These are phyloP conservation scores for Boletus coccyginus DNA, from an alignment of 768 basidiomycete genomes.

Conservation along the genomic window DNA sequence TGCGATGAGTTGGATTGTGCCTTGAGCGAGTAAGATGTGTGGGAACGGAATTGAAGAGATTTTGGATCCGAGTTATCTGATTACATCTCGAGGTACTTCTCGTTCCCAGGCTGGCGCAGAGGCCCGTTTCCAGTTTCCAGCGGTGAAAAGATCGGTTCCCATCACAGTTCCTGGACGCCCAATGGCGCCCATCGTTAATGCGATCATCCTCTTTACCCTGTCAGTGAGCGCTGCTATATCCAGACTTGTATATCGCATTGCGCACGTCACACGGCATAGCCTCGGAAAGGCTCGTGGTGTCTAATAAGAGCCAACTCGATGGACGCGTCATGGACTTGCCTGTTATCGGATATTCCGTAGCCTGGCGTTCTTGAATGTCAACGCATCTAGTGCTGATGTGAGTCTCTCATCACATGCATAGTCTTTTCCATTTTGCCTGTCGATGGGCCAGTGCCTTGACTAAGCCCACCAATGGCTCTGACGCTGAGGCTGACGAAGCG, in stretches of 20 bases:
- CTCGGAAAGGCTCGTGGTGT: conserved; percentile 45
- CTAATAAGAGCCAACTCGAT: conserved; percentile 44
- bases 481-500: conserved; percentile 11
- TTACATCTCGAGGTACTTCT: conserved; percentile 25
- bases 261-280: conserved; percentile 54
- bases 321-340: conserved; percentile 6
- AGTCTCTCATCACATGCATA: background rate
- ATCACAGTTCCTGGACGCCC: conserved; percentile 22
- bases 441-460: conserved; percentile 28
- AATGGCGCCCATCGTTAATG: conserved; percentile 48
- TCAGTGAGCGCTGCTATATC: conserved; percentile 50
- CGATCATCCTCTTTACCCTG: conserved; percentile 61
- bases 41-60: conserved; percentile 30
- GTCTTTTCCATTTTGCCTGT: conserved; percentile 39
- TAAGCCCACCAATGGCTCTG: background rate
- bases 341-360: conserved; percentile 42
- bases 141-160: conserved; percentile 37
- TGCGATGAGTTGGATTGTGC: conserved; percentile 69
- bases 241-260: conserved; percentile 58
- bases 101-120: conserved; percentile 45
- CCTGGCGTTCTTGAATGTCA: conserved; percentile 61
- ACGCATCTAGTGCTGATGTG: conserved; percentile 42
- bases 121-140: conserved; percentile 63
- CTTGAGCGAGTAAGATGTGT: conserved; percentile 49
- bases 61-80: background rate